Evolutionary conservation across 331 rosid genomes (phyloP), one percentile per base, ranked within the genome.

Genomic region (Stylosanthes scabra): DNA sequence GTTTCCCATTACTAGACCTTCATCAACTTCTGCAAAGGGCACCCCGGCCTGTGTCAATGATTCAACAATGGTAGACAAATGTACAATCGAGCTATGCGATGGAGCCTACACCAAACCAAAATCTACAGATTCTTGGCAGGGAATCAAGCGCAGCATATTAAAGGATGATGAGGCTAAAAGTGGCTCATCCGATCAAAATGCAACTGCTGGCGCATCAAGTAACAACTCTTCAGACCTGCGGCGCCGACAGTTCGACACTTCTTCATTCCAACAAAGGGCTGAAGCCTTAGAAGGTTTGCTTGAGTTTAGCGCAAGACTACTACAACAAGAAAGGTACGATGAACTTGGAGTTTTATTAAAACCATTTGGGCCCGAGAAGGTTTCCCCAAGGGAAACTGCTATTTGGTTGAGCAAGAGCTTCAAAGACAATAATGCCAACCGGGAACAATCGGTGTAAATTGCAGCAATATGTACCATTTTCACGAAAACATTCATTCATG

Each of bases 231-330:
- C 96, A 15, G 94, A 88, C 72, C 49, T 72, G 29, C 77, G 81
- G 2, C 83, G 72, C 13, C 60, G 82, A 14, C 89, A 83, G 70
- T 93, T 93, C 37, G 97, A 93, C 82, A 81, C 97, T 1, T 83
- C 95, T 4, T 93, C 98, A 0, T 80, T 63, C 77, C 91, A 67
- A 72, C 98, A 93, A 74, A 87, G 98, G 74, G 97, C 98, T 7
- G 98, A 93, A 70, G 98, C 98, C 55, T 78, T 93, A 68, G 98
- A 93, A 68, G 98, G 98, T 34, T 63, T 93, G 83, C 98, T 93
- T 40, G 98, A 93, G 75, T 93, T 93, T 71, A 93, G 98, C 79
- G 98, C 98, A 28, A 88, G 95, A 74, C 80, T 93, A 79, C 90
- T 90, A 25, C 90, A 85, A 15, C 89, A 87, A 7, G 88, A 85